Conservation (phyloP, 2,329 filamentous ascomycete genomes). For the Colletotrichum higginsianum region DNA sequence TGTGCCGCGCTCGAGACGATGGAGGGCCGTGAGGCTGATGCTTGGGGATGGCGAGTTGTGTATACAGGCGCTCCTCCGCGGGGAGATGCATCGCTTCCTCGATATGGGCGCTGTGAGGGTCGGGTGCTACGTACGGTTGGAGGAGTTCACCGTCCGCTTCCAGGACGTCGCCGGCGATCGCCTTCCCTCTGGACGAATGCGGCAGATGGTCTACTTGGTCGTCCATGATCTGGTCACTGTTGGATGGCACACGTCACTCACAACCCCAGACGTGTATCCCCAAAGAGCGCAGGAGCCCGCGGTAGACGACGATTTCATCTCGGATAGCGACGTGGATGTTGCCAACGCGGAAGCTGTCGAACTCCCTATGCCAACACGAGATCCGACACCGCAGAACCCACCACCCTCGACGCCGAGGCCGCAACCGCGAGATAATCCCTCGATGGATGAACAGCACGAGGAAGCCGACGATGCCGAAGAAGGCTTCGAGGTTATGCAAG, state of each 20-base stretch:
- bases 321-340: conserved; percentile 40
- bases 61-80: conserved; percentile 66
- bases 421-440: neutral
- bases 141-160: conserved; percentile 50
- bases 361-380: conserved; percentile 6
- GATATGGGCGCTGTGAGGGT: conserved; percentile 60
- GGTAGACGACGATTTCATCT: conserved; percentile 22
- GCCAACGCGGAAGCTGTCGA: conserved; percentile 19
- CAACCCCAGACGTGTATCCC: neutral
- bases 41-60: conserved; percentile 69
- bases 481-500: conserved; percentile 55
- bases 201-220: conserved; percentile 60
- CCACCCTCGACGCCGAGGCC: neutral
- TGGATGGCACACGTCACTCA: conserved; percentile 59
- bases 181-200: conserved; percentile 16
- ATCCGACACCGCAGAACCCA: neutral
- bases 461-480: conserved; percentile 45
- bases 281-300: neutral
- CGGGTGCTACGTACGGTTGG: conserved; percentile 65
- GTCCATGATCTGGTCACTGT: conserved; percentile 61
- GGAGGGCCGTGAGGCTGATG: conserved; percentile 63
- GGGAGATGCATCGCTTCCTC: conserved; percentile 64
- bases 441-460: conserved; percentile 27
- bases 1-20: conserved; percentile 53
- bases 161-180: conserved; percentile 15